phyloP scores from a whole-genome alignment of 768 basidiomycete genomes.

The Lactarius deliciosus region DNA sequence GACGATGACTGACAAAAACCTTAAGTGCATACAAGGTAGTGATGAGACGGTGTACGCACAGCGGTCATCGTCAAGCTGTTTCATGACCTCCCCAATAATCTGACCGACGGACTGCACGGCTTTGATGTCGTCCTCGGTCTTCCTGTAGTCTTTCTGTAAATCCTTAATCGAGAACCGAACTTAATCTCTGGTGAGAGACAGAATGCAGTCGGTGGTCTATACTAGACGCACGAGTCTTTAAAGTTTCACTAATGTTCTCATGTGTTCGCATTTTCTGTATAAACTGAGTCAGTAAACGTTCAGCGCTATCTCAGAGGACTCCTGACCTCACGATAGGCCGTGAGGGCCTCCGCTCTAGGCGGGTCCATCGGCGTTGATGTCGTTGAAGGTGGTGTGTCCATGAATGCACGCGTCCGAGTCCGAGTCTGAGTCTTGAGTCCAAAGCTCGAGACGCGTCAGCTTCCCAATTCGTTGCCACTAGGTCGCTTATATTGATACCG shows the following conservation, averaged over 20 bases:
- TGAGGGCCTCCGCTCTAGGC: conserved; percentile 70
- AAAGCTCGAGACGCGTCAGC: conserved; percentile 32
- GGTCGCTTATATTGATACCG: neutral
- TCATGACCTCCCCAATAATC: conserved; percentile 98
- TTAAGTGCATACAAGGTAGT: conserved; percentile 5
- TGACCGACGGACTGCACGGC: conserved; percentile 98
- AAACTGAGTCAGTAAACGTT: conserved; percentile 24
- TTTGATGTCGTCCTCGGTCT: conserved; percentile 99
- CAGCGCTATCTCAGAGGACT: conserved; percentile 21
- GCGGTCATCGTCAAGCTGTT: conserved; percentile 95
- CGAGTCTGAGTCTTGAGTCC: conserved; percentile 9
- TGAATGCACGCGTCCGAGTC: conserved; percentile 8
- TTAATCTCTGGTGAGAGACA: conserved; percentile 36
- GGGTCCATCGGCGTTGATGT: conserved; percentile 59
- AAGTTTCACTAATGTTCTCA: conserved; percentile 77
- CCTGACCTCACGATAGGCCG: conserved; percentile 69
- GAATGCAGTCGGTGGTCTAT: neutral
- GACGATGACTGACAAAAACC: conserved; percentile 72
- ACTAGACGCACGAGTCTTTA: conserved; percentile 78
- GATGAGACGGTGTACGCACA: conserved; percentile 55
- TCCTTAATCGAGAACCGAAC: conserved; percentile 91
- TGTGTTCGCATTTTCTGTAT: conserved; percentile 96
- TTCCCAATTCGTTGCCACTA: conserved; percentile 14
- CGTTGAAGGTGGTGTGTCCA: conserved; percentile 34
- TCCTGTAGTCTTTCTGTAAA: conserved; percentile 84